Base-by-base conservation (phyloP, 345 rosid species). In the Cochlearia excelsa region DNA sequence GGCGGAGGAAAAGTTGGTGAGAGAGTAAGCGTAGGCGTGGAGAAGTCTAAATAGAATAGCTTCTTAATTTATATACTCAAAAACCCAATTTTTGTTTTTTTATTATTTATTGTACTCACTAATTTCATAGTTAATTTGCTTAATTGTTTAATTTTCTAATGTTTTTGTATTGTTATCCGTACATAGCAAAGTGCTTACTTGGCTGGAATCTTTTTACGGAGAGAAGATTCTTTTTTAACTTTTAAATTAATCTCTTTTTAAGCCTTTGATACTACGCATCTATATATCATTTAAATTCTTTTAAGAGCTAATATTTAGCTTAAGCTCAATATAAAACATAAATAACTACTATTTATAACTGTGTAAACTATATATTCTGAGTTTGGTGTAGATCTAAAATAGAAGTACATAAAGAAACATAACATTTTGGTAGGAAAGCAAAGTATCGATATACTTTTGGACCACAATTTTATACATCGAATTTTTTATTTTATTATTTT, bases 131-230 rank as follows among this genome's bases (percentile, higher is more conserved):
- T 38, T 28, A 9, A 38, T 9, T 56, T 62, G 33, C 46, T 57
- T 6, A 45, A n/a, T 16, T 42, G 29, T 27, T 57, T 71, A 51
- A 50, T 9, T 34, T 42, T 27, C 2, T 7, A 28, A 65, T 64
- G 75, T 51, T 51, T 64, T 58, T 61, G 61, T 16, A 16, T 16
- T 16, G 30, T 7, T 51, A 66, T 57, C 75, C 70, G 75, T 71
- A 71, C 70, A 65, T 28, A 29, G 27, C 27, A 61, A 70, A 45
- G 65, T 64, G 75, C 49, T 46, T 64, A 70, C 69, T 63, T 65
- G 66, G 70, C 70, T 71, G 75, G 74, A 57, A 70, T 63, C 70
- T 70, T 64, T 63, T 33, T 30, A 0, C 11, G 5, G 35, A 44
- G 63, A 57, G 43, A 30, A 63, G 66, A 64, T 63, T 70, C 66